phyloP scores from a whole-genome alignment of 805 yeast genomes.

The Priceomyces medius region DNA sequence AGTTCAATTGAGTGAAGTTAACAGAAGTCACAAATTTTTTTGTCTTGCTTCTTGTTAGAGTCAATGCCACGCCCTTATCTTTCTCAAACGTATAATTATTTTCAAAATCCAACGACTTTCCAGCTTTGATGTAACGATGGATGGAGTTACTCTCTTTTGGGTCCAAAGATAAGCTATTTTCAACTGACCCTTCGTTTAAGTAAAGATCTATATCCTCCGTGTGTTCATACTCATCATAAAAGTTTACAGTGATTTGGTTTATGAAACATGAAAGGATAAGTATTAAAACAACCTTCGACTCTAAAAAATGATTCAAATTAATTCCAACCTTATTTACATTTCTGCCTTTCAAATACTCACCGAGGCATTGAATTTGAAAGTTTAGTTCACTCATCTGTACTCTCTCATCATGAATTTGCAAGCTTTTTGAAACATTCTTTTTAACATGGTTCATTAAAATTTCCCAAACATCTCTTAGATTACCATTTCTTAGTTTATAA shows the following conservation, averaged over 20 bases:
- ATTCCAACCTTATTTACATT: conserved; percentile 23
- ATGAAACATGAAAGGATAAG: conserved; percentile 46
- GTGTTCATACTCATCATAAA: conserved; percentile 26
- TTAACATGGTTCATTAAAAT: conserved; percentile 37
- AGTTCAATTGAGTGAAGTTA: conserved; percentile 49
- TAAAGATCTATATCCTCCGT: conserved; percentile 8
- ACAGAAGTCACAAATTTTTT: conserved; percentile 12
- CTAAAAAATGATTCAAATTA: conserved; percentile 21
- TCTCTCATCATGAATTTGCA: conserved; percentile 21
- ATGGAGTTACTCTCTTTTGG: not conserved
- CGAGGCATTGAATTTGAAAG: conserved; percentile 22
- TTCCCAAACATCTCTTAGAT: conserved; percentile 71
- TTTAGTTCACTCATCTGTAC: conserved; percentile 25
- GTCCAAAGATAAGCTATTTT: conserved; percentile 2
- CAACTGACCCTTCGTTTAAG: conserved; percentile 2
- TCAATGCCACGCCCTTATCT: conserved; percentile 38
- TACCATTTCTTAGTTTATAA: conserved; percentile 72
- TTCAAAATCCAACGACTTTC: conserved; percentile 15
- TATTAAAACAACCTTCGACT: conserved; percentile 32
- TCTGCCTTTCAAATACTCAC: conserved; percentile 14
- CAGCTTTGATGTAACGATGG: not conserved
- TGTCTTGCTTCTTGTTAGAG: conserved; percentile 17
- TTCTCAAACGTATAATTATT: conserved; percentile 32
- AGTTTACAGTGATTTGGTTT: conserved; percentile 39
- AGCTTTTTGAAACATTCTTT: conserved; percentile 15